Base-by-base conservation (phyloP, 371 early-diverging fungal species). In the Mucor piriformis region DNA sequence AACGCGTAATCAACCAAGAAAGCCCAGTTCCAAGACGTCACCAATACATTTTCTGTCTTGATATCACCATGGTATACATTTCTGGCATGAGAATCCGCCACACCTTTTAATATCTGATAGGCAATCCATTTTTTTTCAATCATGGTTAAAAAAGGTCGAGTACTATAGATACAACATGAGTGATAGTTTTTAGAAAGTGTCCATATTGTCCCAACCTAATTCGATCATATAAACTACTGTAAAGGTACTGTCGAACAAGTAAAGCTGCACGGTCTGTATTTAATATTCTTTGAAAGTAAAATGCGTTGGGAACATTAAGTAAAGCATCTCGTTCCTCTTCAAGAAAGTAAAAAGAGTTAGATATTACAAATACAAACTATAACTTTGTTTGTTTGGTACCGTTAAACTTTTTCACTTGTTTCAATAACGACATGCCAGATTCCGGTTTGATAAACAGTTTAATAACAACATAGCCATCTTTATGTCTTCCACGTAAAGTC, bases 1-100 rank as follows among this genome's bases (percentile, higher is more conserved):
- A 85, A 82, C 46, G 95, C 92, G 75, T 93, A 95, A 63, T 97
- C 98, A 2, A 88, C 84, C 10, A 96, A 61, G 53, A 88, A 94
- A 3, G 83, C 91, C 95, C 95, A 92, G 64, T 95, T 95, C 96
- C 96, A 97, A 33, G 89, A 89, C 2, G 98, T 94, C 5, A 95
- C 88, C 16, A 94, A 69, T 6, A 95, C 82, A 34, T 72, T 72
- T 16, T 61, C 59, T 21, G 57, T 54, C 20, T 56, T 64, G 12
- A 72, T 67, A 33, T 72, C 72, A 4, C 72, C 72, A 54, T 72
- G 72, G 46, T 62, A 72, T 0, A 75, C 73, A 12, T 70, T 54
- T 50, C 78, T 79, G 3, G 81, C 81, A 63, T 97, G 96, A 10
- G 88, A 83, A 48, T 92, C 89, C 0, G 88, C 84, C 32, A 97